These are phyloP conservation scores for Iodosphaeria phyllophila DNA, from an alignment of 2,329 filamentous ascomycete species.

Conservation along the genomic window DNA sequence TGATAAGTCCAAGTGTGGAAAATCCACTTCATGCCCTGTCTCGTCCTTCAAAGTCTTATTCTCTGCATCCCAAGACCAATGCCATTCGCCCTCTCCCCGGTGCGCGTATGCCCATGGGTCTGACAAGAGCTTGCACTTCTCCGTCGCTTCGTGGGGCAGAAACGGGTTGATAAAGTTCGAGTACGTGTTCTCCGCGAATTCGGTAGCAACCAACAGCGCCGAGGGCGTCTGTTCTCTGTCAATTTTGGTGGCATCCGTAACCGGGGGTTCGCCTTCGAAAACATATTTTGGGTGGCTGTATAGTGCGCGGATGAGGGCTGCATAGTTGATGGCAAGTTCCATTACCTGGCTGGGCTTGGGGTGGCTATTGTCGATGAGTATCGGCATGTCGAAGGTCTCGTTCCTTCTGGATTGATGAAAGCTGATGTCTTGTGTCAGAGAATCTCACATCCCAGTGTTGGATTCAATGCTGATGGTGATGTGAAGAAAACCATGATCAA, in stretches of 20 bases:
- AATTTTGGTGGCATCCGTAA: conserved; percentile 6
- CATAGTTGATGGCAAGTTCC: conserved; percentile 8
- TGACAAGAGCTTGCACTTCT: conserved; percentile 11
- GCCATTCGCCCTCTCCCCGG: conserved; percentile 12
- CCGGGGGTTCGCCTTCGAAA: conserved; percentile 9
- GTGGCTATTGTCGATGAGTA: conserved; percentile 3
- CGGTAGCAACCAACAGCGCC: conserved; percentile 9
- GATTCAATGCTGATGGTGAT: too few relatives aligned
- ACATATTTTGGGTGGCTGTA: conserved; percentile 9
- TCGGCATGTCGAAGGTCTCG: too few relatives aligned
- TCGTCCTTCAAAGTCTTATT: conserved; percentile 6
- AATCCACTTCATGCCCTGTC: conserved; percentile 6
- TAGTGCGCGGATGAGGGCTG: conserved; percentile 10
- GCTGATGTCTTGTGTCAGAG: too few relatives aligned
- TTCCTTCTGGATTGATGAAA: too few relatives aligned
- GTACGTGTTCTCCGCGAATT: conserved; percentile 14
- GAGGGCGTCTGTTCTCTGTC: conserved; percentile 6
- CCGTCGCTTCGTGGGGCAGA: conserved; percentile 11
- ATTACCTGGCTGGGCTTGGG: conserved; percentile 9
- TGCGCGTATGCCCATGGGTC: conserved; percentile 13
- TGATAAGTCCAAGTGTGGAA: conserved; percentile 6
- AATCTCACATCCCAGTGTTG: too few relatives aligned
- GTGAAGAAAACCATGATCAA: too few relatives aligned
- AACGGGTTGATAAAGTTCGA: conserved; percentile 10
- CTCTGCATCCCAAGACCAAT: conserved; percentile 12